phyloP scores from a whole-genome alignment of 2,329 filamentous ascomycete species.

The Emmonsiellopsis sp. region DNA sequence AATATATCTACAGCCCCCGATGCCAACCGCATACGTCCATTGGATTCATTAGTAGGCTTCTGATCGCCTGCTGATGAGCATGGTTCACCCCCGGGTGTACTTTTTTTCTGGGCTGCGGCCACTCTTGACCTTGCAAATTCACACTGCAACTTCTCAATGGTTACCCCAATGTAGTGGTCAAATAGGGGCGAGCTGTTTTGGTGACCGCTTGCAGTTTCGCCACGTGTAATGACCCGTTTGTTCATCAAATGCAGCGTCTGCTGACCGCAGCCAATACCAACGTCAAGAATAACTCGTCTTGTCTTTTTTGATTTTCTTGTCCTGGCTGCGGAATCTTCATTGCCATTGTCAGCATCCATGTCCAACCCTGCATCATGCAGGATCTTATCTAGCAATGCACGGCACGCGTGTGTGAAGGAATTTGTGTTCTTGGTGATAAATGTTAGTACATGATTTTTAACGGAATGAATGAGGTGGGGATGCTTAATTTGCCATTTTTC shows the following conservation, averaged over 20 bases:
- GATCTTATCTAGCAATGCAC: constrained; percentile 42
- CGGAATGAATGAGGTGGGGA: background rate
- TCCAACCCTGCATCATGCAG: constrained; percentile 31
- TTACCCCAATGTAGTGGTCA: constrained; percentile 47
- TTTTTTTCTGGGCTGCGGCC: background rate
- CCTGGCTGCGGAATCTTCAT: background rate
- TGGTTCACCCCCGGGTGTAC: background rate
- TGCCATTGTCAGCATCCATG: background rate
- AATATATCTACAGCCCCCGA: constrained; percentile 27
- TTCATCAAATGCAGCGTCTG: constrained; percentile 42
- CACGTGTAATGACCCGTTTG: background rate
- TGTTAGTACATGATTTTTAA: background rate
- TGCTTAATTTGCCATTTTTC: no score
- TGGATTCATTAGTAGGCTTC: background rate
- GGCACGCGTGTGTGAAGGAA: constrained; percentile 40
- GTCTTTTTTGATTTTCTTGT: background rate
- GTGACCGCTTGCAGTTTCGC: background rate
- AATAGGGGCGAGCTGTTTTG: constrained; percentile 13
- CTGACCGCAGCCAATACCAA: constrained; percentile 53
- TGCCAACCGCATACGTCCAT: constrained; percentile 1
- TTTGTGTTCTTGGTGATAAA: constrained; percentile 19
- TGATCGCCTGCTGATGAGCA: background rate
- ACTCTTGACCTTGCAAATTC: constrained; percentile 20
- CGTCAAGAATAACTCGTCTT: constrained; percentile 35
- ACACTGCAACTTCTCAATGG: constrained; percentile 40